Base-by-base conservation (phyloP, 2,329 filamentous ascomycete species). In the Tolypocladium cylindrosporum region DNA sequence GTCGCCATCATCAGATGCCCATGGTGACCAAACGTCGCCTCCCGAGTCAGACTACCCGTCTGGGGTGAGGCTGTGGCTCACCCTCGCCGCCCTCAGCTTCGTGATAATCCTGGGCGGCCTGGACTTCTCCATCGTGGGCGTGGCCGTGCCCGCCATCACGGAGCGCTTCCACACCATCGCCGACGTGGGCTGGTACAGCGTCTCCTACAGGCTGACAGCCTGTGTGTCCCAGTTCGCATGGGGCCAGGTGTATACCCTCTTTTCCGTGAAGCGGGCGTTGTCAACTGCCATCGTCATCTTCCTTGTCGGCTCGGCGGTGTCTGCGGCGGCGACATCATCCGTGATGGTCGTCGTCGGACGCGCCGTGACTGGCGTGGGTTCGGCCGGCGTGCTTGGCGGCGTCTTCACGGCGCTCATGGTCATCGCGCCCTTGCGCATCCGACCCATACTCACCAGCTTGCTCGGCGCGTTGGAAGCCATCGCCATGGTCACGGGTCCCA, bases 291-390 rank as follows among this genome's bases (percentile, higher is more conserved):
- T 79, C 1, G 48, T 64, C 0, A 64, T 77, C 4, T 79, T 79
- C n/a, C 74, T 78, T 43, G 54, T 72, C 0, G 78, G 79, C 0
- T 76, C 72, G 0, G 55, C 79, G 0, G 66, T 81, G 4, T 80
- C 77, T 48, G 79, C 61, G 59, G 14, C 72, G 43, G 43, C 43
- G 7, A 48, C 43, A 16, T 48, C 43, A 24, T 48, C 43, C 43
- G 13, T 48, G 11, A 48, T 48, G 43, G 1, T 48, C 7, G 43
- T 48, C 24, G 3, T 48, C 7, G 43, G 43, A n/a, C 43, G 43
- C 24, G 43, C 43, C 5, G 43, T 48, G 13, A 48, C 43, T 4
- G 43, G 43, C 6, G 43, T 48, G 24, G 43, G 43, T 14, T 48
- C 43, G 24, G 43, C 43, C 24, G 43, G 43, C 14, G 43, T 48